These are phyloP conservation scores for Candida odintsovae DNA, from an alignment of 805 yeast genomes.

Conservation along the genomic window DNA sequence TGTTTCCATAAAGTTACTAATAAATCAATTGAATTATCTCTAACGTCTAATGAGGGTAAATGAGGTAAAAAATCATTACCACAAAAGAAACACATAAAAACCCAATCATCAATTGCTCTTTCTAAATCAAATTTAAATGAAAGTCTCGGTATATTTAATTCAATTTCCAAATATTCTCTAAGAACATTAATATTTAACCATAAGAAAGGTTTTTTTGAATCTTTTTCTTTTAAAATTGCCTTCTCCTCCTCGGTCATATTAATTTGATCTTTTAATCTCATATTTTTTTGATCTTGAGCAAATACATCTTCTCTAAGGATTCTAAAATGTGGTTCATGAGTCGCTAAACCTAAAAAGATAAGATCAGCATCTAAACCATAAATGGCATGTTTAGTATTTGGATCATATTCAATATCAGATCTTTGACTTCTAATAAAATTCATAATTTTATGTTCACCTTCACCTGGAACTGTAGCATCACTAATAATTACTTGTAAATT, in stretches of 20 bases:
- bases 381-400: slow-evolving; percentile 86
- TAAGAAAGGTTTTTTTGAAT: slow-evolving; percentile 70
- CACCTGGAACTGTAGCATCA: slow-evolving; percentile 97
- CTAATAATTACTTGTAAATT: slow-evolving; percentile 69
- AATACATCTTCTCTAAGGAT: slow-evolving; percentile 95
- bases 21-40: slow-evolving; percentile 88
- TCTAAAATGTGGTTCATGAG: slow-evolving; percentile 94
- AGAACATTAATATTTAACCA: slow-evolving; percentile 90
- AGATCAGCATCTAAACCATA: slow-evolving; percentile 96
- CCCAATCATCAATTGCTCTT: slow-evolving; percentile 98
- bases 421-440: slow-evolving; percentile 77
- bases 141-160: slow-evolving; percentile 62
- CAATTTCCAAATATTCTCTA: slow-evolving; percentile 83
- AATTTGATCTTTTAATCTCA: slow-evolving; percentile 43
- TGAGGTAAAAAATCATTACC: slow-evolving; percentile 99
- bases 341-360: slow-evolving; percentile 85
- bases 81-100: slow-evolving; percentile 95
- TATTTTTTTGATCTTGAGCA: slow-evolving; percentile 47
- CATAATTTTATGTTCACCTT: slow-evolving; percentile 98
- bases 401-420: slow-evolving; percentile 66
- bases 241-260: slow-evolving; percentile 58
- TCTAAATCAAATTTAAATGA: slow-evolving; percentile 82
- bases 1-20: slow-evolving; percentile 81
- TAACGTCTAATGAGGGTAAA: slow-evolving; percentile 87
- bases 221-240: slow-evolving; percentile 28